Evolutionary conservation across 2,329 filamentous ascomycete genomes (phyloP).

Genomic region (Aspergillus sp.): DNA sequence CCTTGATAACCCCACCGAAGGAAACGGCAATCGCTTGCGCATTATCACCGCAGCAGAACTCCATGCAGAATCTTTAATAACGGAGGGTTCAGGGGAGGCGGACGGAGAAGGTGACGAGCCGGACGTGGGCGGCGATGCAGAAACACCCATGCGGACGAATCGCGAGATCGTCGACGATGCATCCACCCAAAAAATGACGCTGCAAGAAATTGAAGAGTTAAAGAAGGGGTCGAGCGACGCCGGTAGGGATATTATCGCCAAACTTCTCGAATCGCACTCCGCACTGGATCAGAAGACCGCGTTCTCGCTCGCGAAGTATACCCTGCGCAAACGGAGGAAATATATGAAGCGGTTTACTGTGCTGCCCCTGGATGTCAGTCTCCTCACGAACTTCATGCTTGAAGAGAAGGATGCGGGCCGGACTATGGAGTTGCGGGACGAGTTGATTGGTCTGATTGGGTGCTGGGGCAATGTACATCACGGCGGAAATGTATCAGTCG

Average conservation of each 20-base stretch:
- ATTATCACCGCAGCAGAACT: constrained; percentile 75
- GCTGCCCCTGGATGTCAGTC: constrained; percentile 71
- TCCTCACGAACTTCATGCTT: constrained; percentile 69
- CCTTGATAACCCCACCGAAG: constrained; percentile 59
- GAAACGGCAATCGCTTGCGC: constrained; percentile 57
- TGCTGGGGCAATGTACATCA: constrained; percentile 90
- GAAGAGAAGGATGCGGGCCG: constrained; percentile 72
- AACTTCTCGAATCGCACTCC: constrained; percentile 81
- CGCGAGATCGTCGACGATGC: constrained; percentile 57
- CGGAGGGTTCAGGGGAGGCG: constrained; percentile 32
- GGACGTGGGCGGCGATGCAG: constrained; percentile 22
- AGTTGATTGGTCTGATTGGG: constrained; percentile 70
- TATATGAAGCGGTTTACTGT: constrained; percentile 84
- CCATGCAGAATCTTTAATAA: constrained; percentile 66
- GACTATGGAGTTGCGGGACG: constrained; percentile 79
- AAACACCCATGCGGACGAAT: constrained; percentile 54
- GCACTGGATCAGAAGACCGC: constrained; percentile 89
- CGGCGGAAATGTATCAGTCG: constrained; percentile 36
- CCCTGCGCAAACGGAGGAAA: constrained; percentile 86
- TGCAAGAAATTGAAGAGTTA: constrained; percentile 64
- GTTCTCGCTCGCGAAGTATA: constrained; percentile 93
- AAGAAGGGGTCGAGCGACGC: constrained; percentile 68
- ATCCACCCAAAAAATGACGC: constrained; percentile 66
- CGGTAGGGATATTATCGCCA: constrained; percentile 86
- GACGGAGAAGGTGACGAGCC: constrained; percentile 32